These are phyloP conservation scores for Suhomyces kilbournensis DNA, from an alignment of 805 yeast genomes.

Conservation along the genomic window DNA sequence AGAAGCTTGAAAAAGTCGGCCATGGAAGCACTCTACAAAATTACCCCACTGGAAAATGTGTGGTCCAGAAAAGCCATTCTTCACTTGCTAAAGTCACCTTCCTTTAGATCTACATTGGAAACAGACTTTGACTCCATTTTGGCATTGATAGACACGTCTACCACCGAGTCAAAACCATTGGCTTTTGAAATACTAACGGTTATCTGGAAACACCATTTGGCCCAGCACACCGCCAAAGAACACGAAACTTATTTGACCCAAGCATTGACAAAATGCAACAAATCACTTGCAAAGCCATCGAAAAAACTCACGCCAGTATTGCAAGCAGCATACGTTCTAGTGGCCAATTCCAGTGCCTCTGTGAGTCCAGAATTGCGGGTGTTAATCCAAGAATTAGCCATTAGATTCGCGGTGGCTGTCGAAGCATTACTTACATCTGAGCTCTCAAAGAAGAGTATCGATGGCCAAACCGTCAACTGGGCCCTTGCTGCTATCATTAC, in stretches of 20 bases:
- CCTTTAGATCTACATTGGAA: constrained; percentile 54
- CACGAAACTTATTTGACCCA: constrained; percentile 19
- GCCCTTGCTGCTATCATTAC: background rate
- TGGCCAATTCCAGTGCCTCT: background rate
- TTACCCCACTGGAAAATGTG: constrained; percentile 2
- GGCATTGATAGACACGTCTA: constrained; percentile 2
- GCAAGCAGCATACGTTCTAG: constrained; percentile 1
- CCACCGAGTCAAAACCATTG: background rate
- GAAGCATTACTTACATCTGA: background rate
- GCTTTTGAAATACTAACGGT: constrained; percentile 16
- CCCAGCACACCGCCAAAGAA: constrained; percentile 32
- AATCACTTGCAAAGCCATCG: constrained; percentile 8
- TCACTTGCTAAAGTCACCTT: constrained; percentile 48
- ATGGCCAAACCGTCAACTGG: background rate
- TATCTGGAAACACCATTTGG: constrained; percentile 40
- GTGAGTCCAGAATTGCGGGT: background rate
- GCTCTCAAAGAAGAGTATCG: background rate
- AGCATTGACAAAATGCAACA: constrained; percentile 12
- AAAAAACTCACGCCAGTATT: background rate
- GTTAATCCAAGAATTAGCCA: background rate
- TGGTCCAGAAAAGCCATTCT: constrained; percentile 23
- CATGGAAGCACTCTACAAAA: constrained; percentile 12
- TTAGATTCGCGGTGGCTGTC: background rate
- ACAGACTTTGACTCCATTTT: constrained; percentile 26
- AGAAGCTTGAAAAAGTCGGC: constrained; percentile 11